Evolutionary conservation across 1,284 basidiomycete genomes (phyloP), one percentile per base, ranked within the genome.

Genomic region (Cutaneotrichosporon mucoides): DNA sequence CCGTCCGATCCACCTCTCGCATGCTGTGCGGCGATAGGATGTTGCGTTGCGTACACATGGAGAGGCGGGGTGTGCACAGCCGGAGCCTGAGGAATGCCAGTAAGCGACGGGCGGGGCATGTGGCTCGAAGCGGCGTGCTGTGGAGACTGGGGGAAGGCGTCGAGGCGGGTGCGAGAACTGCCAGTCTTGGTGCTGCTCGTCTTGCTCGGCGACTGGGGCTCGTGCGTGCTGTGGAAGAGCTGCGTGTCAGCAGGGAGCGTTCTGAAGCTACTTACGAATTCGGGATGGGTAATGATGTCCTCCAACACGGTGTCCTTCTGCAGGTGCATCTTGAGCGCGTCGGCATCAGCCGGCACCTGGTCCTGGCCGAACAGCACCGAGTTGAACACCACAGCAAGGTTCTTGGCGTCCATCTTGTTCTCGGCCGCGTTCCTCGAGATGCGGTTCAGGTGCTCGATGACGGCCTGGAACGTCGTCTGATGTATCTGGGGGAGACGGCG

Each of bases 321-420:
- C 11, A 81, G 81, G 66, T 87, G 85, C 48, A 92, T 83, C 55
- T 81, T 86, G 24, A 92, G 78, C n/a, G 92, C 80, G 71, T 91
- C 88, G 1, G 83, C 84, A 37, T 83, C 85, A 66, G 87, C 87
- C 0, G 88, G 85, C 51, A 89, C 81, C 60, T 93, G 89, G 3
- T 95, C 92, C 72, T 92, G 90, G 10, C 91, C 91, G 69, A 95
- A 93, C 48, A 95, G 84, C 10, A 92, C 89, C 10, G 85, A 82
- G 59, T 73, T 86, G 77, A 92, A 92, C 1, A 92, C 86, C 56
- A 93, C 91, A 5, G 89, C 88, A 33, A 94, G 80, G 70, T 92
- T 94, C 80, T 89, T 89, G 0, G 88, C 81, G 64, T 92, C 91
- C 95, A 99, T 99, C 79, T 96, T 97, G 56, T 64, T 61, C 45